phyloP scores from a whole-genome alignment of 495 filamentous ascomycete genomes.

The Penicillium atrosanguineum region DNA sequence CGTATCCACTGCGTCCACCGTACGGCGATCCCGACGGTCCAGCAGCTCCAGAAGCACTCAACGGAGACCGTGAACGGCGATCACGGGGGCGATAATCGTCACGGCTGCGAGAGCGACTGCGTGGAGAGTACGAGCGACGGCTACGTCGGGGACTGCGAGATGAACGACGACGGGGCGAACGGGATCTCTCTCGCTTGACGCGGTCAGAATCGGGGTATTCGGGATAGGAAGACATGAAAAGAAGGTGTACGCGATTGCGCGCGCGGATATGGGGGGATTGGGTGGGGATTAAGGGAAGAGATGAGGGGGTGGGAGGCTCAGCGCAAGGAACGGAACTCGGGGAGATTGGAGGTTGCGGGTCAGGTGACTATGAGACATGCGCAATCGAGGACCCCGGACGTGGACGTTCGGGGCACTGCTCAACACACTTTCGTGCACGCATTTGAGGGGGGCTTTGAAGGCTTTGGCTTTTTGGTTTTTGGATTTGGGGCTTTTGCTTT shows the following conservation, averaged over 20 bases:
- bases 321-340: constrained; percentile 5
- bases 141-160: constrained; percentile 68
- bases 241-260: constrained; percentile 18
- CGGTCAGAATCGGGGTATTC: constrained; percentile 37
- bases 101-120: constrained; percentile 87
- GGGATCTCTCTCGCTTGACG: constrained; percentile 87
- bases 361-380: constrained; percentile 27
- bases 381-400: constrained; percentile 20
- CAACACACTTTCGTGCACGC: constrained; percentile 9
- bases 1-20: constrained; percentile 56
- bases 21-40: constrained; percentile 60
- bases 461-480: too few species aligned
- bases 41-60: constrained; percentile 72
- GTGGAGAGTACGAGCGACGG: constrained; percentile 89
- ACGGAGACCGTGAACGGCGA: constrained; percentile 79
- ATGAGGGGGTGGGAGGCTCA: background rate
- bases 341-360: constrained; percentile 16
- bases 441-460: background rate
- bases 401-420: constrained; percentile 8
- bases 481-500: too few species aligned
- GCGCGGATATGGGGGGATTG: constrained; percentile 3
- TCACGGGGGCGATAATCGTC: constrained; percentile 83
- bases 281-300: constrained; percentile 4
- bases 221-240: constrained; percentile 29
- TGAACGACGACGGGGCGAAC: constrained; percentile 82